Conservation (phyloP, 108 stramenopile species). For the Cyclotella sp. region DNA sequence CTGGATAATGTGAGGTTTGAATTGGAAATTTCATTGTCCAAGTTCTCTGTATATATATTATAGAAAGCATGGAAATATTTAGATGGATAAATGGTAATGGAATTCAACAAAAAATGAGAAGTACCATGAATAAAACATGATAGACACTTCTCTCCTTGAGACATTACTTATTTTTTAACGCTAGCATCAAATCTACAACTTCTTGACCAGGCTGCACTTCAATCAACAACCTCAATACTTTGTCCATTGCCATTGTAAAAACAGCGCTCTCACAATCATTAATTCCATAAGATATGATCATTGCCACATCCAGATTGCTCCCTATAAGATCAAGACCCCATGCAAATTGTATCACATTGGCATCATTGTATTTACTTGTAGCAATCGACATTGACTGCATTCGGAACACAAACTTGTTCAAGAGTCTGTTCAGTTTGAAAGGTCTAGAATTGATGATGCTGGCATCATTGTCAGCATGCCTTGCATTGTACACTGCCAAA, state of each 20-base stretch:
- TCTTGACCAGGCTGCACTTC: constrained; percentile 59
- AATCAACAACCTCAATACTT: constrained; percentile 40
- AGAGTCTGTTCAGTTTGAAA: too few relatives aligned
- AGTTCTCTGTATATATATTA: too few relatives aligned
- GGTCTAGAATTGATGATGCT: too few relatives aligned
- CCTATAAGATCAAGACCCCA: constrained; percentile 72
- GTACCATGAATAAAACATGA: too few relatives aligned
- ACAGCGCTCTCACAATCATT: constrained; percentile 62
- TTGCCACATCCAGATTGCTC: constrained; percentile 40
- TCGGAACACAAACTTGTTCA: too few relatives aligned
- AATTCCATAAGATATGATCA: constrained; percentile 55
- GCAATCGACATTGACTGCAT: too few relatives aligned
- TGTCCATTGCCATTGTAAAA: constrained; percentile 39
- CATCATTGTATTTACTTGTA: constrained; percentile 54
- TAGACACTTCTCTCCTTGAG: background rate
- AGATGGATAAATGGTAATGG: too few relatives aligned
- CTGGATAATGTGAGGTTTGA: background rate
- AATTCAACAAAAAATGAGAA: too few relatives aligned
- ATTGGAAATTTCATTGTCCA: background rate
- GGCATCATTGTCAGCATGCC: too few relatives aligned
- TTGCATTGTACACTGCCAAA: too few relatives aligned
- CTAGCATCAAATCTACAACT: constrained; percentile 66
- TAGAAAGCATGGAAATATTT: too few relatives aligned
- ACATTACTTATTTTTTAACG: background rate
- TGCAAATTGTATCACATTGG: constrained; percentile 86